Evolutionary conservation across 495 filamentous ascomycete species (phyloP), one percentile per base, ranked within the genome.

Genomic region (Filosporella fistucella): DNA sequence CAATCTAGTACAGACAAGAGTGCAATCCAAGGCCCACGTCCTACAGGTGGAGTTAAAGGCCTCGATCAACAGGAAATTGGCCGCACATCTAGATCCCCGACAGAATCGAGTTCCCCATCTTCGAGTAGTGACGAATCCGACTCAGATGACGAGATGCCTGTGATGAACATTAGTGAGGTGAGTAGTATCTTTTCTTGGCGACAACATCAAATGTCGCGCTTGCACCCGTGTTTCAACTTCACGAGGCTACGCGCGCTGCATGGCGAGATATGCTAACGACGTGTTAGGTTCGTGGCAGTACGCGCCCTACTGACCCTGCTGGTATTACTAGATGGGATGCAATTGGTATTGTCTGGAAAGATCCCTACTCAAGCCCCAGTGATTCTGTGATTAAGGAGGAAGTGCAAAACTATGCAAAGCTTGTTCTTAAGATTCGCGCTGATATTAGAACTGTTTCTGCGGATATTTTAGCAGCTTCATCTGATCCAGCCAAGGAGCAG

Each of bases 291-390:
- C 54, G 62, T n/a, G 44, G 22, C 9, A 11, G 38, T 10, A 36
- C 14, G 1, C 53, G 61, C 3, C 62, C 62, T 8, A 39, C 37
- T 0, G 49, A 57, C 26, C 29, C 47, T 10, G 20, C 54, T 32
- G 50, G 26, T 18, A 52, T 50, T 9, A 55, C 52, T 13, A 20
- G 38, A 0, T 65, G 62, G 62, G 62, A 65, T 32, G 51, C 47
- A 6, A 57, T 65, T 49, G 56, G 55, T 8, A 59, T 61, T 37
- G 42, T 61, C 26, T 60, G 59, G 53, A 59, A 57, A 16, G 50
- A 54, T 46, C 44, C 49, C 20, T 46, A 38, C 29, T 56, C 48
- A 4, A 51, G 35, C 32, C 47, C 54, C 4, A 62, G 34, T 21
- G 32, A 35, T 16, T 46, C 55, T 25, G 45, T 51, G 17, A 42